Base-by-base conservation (phyloP, 192 early-diverging fungal genomes). In the Powellomyces hirtus region DNA sequence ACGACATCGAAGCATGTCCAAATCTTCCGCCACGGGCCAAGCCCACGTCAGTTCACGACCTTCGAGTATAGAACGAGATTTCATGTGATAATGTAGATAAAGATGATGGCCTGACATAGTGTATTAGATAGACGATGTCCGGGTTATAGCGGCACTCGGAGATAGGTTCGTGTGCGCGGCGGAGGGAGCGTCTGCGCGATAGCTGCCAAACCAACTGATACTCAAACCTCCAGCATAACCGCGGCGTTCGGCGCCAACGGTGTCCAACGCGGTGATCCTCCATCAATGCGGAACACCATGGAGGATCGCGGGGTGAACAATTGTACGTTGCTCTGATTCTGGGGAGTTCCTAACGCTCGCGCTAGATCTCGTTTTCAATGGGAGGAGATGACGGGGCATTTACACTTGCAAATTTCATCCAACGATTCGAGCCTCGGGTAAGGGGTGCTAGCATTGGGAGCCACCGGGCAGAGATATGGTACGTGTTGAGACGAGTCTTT, bases 161-260 rank as follows among this genome's bases (percentile, higher is more conserved):
- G 85, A 87, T 53, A 83, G 77, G 64, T 66, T 7, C 34, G 3
- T 24, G 51, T 24, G 51, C 24, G 26, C 33, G 53, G 5, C 53
- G 29, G 29, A 34, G 16, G 33, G 33, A 14, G 20, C 6, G 6
- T 5, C 53, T 6, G 4, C 37, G 36, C 6, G 24, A 11, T 35
- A n/a, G 27, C 61, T 38, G 4, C n/a, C 52, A 60, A 58, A 61
- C 34, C 16, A 29, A 1, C 34, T 18, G 40, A 0, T 44, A 14
- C 18, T 11, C 11, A 31, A 22, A 14, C 27, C 31, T 55, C 10
- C 22, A 66, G 72, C 55, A 84, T 85, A 37, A 85, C 83, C 18
- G 83, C 85, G 38, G 85, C 66, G 16, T 85, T 82, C 62, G 76
- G 46, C 1, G 74, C 78, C 1, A 80, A 78, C 51, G 83, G 77